A percentile compares a stretch with the other conserved stretches of the same genome.
These are phyloP conservation scores for Botrytis paeoniae DNA, from an alignment of 2,329 filamentous ascomycete genomes.

Conservation along the genomic window DNA sequence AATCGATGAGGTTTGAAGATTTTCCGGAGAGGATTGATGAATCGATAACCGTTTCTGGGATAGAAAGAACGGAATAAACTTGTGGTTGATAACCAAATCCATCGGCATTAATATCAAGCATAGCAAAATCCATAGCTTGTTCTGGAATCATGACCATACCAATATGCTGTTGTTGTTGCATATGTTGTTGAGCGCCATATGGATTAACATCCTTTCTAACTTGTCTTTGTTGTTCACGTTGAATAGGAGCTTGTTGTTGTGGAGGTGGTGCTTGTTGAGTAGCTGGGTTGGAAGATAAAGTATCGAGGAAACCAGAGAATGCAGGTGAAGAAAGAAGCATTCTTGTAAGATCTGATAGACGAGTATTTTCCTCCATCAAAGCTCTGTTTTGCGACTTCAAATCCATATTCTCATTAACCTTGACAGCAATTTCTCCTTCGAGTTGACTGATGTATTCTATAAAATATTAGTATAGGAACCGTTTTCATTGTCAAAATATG, in stretches of 20 bases:
- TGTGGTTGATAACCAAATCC: conserved; percentile 63
- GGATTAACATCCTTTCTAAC: conserved; percentile 66
- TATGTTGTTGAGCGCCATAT: conserved; percentile 51
- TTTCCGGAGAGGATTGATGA: conserved; percentile 68
- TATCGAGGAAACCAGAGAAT: conserved; percentile 77
- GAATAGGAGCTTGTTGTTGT: conserved; percentile 17
- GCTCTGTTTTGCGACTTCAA: conserved; percentile 78
- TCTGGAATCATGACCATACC: conserved; percentile 84
- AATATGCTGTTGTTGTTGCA: conserved; percentile 58
- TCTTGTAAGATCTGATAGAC: conserved; percentile 72
- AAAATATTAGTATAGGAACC: conserved; percentile 48
- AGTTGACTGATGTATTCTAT: conserved; percentile 95
- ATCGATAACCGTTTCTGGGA: conserved; percentile 57
- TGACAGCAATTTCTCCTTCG: conserved; percentile 80
- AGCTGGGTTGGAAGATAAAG: conserved; percentile 60
- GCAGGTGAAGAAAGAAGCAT: conserved; percentile 78
- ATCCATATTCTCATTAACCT: conserved; percentile 79
- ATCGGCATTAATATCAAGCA: conserved; percentile 59
- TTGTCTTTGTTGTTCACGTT: conserved; percentile 44
- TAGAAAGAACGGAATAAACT: conserved; percentile 69
- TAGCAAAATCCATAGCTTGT: conserved; percentile 69
- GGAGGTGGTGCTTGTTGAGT: conserved; percentile 41
- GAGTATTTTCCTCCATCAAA: conserved; percentile 81
- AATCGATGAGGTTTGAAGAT: conserved; percentile 51
- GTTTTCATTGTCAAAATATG: conserved; percentile 17